A percentile compares a stretch with the other conserved stretches of the same genome.
These are phyloP conservation scores for Camellia oleifera DNA, from an alignment of 179 eudicot genomes.

Conservation along the genomic window DNA sequence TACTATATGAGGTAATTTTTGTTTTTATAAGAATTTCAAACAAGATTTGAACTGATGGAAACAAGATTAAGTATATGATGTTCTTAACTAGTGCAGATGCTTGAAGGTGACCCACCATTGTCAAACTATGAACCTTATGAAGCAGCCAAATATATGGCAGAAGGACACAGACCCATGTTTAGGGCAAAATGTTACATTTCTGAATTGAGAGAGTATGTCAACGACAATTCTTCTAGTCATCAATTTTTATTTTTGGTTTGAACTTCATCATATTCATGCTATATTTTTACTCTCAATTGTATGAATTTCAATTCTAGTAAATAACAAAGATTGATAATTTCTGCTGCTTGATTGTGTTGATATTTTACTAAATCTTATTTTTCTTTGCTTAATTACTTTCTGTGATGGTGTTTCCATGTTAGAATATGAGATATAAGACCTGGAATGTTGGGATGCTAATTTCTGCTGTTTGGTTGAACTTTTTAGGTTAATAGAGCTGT, in stretches of 20 bases:
- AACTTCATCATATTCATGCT: not conserved
- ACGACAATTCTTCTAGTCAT: conserved; percentile 11
- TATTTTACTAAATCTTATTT: not conserved
- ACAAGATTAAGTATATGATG: conserved; percentile 12
- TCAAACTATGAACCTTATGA: conserved; percentile 74
- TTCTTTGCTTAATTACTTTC: not conserved
- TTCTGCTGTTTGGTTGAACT: conserved; percentile 3
- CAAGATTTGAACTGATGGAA: conserved; percentile 1
- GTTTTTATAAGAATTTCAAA: not conserved
- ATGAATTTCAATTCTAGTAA: too few relatives aligned
- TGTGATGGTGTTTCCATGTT: not conserved
- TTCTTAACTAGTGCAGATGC: conserved; percentile 55
- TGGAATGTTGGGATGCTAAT: conserved; percentile 11
- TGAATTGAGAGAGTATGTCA: conserved; percentile 77
- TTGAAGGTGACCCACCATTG: conserved; percentile 83
- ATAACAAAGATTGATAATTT: too few relatives aligned
- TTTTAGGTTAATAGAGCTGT: conserved; percentile 62
- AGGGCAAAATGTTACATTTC: conserved; percentile 62
- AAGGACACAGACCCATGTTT: conserved; percentile 82
- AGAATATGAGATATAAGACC: not conserved
- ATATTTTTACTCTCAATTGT: too few relatives aligned
- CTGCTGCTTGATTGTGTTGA: not conserved
- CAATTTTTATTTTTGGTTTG: not conserved
- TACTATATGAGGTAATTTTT: conserved; percentile 81
- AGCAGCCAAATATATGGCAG: conserved; percentile 82